phyloP scores from a whole-genome alignment of 2,329 filamentous ascomycete genomes.

The Neofusicoccum parvum region DNA sequence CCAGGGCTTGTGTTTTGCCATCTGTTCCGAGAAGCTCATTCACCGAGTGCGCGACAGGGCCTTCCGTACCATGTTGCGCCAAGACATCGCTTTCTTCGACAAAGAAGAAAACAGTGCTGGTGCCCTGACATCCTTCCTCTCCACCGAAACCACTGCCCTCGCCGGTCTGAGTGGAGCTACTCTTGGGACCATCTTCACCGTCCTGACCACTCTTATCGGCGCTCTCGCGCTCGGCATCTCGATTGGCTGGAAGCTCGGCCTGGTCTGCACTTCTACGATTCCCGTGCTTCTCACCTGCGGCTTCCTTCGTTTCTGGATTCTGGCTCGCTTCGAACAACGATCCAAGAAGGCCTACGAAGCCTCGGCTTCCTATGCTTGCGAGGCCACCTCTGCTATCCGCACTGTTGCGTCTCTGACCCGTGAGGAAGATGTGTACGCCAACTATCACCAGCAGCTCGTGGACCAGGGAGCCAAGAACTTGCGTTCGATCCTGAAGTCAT shows the following conservation, averaged over 20 bases:
- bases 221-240: conserved; percentile 71
- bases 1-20: conserved; percentile 71
- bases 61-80: conserved; percentile 85
- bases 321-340: conserved; percentile 75
- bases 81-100: conserved; percentile 93
- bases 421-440: conserved; percentile 74
- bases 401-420: conserved; percentile 90
- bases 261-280: conserved; percentile 78
- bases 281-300: conserved; percentile 77
- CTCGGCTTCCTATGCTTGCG: conserved; percentile 85
- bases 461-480: conserved; percentile 69
- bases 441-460: conserved; percentile 70
- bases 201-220: conserved; percentile 75
- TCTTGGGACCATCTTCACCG: conserved; percentile 81
- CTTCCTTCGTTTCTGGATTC: conserved; percentile 85
- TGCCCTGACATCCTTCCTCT: conserved; percentile 81
- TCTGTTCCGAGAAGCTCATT: conserved; percentile 83
- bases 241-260: conserved; percentile 84
- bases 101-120: conserved; percentile 85
- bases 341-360: conserved; percentile 78
- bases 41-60: conserved; percentile 79
- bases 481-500: conserved; percentile 74
- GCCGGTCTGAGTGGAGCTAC: conserved; percentile 86
- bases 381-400: conserved; percentile 90
- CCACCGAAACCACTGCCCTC: conserved; percentile 85